Percentiles rank a stretch among this genome's conserved stretches.
Evolutionary conservation across 169 alveolate genomes (phyloP).

Genomic region (Perkinsus chesapeaki): DNA sequence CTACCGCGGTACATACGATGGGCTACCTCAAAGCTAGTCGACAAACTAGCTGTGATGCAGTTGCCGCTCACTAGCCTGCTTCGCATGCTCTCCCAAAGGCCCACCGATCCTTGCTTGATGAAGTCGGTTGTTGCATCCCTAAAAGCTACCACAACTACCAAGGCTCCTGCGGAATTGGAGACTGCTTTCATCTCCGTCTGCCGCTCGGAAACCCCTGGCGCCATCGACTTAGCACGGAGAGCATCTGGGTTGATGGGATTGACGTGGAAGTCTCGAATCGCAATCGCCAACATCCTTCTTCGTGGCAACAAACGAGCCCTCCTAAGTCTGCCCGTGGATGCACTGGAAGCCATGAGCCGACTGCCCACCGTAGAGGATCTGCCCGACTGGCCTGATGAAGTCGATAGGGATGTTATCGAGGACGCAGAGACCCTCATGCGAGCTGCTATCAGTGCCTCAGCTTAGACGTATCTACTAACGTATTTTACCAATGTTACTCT

Average conservation of each 20-base stretch:
- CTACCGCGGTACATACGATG: not conserved
- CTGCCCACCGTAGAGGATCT: not conserved
- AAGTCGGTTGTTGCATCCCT: not conserved
- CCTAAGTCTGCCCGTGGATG: not conserved
- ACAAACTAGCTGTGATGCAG: not conserved
- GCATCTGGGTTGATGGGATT: not conserved
- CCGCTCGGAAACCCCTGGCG: not conserved
- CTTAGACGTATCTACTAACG: not conserved
- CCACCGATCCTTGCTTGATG: not conserved
- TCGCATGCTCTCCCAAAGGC: not conserved
- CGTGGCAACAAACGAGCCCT: not conserved
- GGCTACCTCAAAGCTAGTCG: not conserved
- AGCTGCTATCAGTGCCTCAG: not conserved
- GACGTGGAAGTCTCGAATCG: not conserved
- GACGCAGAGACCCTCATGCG: not conserved
- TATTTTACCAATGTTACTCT: not conserved
- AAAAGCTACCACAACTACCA: not conserved
- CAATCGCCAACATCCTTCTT: not conserved
- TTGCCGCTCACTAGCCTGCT: not conserved
- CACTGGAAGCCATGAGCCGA: not conserved
- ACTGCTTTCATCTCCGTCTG: not conserved
- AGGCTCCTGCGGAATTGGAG: not conserved
- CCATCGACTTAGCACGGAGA: not conserved
- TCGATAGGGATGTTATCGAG: not conserved
- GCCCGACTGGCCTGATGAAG: not conserved